Conservation (phyloP, 495 filamentous ascomycete genomes). For the Penicillium cosmopolitanum region DNA sequence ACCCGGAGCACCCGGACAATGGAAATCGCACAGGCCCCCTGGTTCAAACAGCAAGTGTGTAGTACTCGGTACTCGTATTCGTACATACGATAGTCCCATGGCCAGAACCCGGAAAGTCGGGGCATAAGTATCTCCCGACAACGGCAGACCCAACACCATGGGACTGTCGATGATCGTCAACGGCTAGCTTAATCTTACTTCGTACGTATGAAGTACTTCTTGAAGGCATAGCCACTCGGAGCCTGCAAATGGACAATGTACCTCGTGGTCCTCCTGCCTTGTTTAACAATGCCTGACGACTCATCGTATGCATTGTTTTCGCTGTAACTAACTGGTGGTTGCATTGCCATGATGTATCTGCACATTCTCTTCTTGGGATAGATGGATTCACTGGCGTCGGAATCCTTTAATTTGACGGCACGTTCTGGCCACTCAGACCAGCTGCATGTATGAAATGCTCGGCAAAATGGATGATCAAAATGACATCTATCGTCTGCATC, state of each 20-base stretch:
- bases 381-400: not conserved
- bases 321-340: not conserved
- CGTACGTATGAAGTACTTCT: not conserved
- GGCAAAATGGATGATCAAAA: not conserved
- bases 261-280: not conserved
- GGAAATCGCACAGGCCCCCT: not conserved
- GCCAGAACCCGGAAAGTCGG: not conserved
- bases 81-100: not conserved
- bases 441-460: not conserved
- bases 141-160: not conserved
- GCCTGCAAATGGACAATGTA: not conserved
- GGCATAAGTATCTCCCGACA: not conserved
- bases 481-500: not conserved
- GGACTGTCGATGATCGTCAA: slow-evolving; percentile 6
- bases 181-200: slow-evolving; percentile 8
- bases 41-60: not conserved
- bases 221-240: not conserved
- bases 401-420: not conserved
- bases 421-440: not conserved
- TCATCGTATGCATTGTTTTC: no score
- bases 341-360: not conserved
- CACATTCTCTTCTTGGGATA: not conserved
- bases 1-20: not conserved
- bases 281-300: no score
- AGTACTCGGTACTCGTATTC: no score